Percentiles rank a stretch among this genome's conserved stretches.
These are phyloP conservation scores for Fraxinus velutina DNA, from an alignment of 305 asterid species.

Conservation along the genomic window DNA sequence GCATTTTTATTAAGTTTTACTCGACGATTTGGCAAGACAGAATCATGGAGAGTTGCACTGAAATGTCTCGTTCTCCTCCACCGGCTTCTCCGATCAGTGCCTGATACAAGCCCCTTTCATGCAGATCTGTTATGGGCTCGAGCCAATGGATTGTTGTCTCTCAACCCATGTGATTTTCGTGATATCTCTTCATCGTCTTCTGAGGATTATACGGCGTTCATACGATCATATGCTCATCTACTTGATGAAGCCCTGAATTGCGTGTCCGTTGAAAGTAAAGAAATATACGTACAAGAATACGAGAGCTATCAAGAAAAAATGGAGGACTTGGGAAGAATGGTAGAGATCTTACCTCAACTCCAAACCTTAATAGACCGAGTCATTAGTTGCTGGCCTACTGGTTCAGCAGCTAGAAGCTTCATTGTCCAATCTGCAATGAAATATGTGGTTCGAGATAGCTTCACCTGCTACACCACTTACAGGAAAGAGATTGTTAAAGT, in stretches of 20 bases:
- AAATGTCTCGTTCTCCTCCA: constrained; percentile 71
- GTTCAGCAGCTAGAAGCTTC: constrained; percentile 41
- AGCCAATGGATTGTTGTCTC: constrained; percentile 37
- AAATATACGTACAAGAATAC: neutral
- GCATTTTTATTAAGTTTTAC: constrained; percentile 43
- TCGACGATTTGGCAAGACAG: constrained; percentile 44
- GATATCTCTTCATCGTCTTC: constrained; percentile 50
- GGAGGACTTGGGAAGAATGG: constrained; percentile 32
- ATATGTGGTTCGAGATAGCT: constrained; percentile 56
- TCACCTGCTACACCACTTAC: constrained; percentile 39
- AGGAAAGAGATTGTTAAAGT: constrained; percentile 39
- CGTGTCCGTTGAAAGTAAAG: constrained; percentile 7
- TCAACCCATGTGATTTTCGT: constrained; percentile 55
- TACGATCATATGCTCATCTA: constrained; percentile 56
- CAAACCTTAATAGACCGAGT: constrained; percentile 58
- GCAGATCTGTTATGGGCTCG: constrained; percentile 52
- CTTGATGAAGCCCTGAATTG: constrained; percentile 57
- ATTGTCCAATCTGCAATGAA: constrained; percentile 52
- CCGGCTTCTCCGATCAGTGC: constrained; percentile 48
- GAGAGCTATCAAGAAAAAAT: constrained; percentile 10
- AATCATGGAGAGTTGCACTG: constrained; percentile 63
- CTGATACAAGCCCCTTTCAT: constrained; percentile 33
- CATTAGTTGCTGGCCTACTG: constrained; percentile 55
- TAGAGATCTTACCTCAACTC: constrained; percentile 51
- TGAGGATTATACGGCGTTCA: constrained; percentile 46